Evolutionary conservation across 306 rosid species (phyloP).

Genomic region (Purshia tridentata): DNA sequence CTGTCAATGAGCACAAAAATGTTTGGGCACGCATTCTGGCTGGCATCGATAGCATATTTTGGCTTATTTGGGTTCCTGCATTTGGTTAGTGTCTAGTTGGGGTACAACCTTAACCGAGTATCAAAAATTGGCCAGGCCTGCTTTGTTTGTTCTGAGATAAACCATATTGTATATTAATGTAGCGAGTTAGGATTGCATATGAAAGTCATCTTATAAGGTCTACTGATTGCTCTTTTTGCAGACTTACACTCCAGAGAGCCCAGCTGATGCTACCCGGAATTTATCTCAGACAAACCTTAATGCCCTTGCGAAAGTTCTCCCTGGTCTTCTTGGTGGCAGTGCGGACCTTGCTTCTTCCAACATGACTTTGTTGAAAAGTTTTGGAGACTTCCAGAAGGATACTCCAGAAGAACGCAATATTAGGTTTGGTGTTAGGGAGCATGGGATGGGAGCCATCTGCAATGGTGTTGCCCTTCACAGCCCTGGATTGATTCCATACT

Average conservation of each 20-base stretch:
- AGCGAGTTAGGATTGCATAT: not conserved
- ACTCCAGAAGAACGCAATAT: slow-evolving; percentile 91
- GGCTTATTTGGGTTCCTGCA: not conserved
- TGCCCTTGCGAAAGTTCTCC: slow-evolving; percentile 86
- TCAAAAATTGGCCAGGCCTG: not conserved
- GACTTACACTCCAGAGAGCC: slow-evolving; percentile 92
- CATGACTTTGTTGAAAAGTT: slow-evolving; percentile 90
- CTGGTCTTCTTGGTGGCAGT: slow-evolving; percentile 98
- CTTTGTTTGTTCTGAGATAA: not conserved
- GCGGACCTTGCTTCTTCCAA: slow-evolving; percentile 98
- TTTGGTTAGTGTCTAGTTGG: not conserved
- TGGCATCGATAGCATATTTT: not conserved
- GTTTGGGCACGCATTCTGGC: not conserved
- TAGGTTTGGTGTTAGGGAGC: slow-evolving; percentile 96
- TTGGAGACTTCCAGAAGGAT: slow-evolving; percentile 80
- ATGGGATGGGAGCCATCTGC: slow-evolving; percentile 96
- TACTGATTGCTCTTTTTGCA: slow-evolving; percentile 42
- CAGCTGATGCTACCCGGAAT: slow-evolving; percentile 92
- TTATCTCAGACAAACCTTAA: slow-evolving; percentile 87
- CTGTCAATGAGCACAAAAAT: not conserved
- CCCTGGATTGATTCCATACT: slow-evolving; percentile 87
- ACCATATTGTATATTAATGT: not conserved
- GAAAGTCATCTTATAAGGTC: slow-evolving; percentile 10
- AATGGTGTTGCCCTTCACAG: slow-evolving; percentile 94
- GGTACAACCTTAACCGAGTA: not conserved